Evolutionary conservation across 441 rosid genomes (phyloP).

Genomic region (Erysimum cheiri): DNA sequence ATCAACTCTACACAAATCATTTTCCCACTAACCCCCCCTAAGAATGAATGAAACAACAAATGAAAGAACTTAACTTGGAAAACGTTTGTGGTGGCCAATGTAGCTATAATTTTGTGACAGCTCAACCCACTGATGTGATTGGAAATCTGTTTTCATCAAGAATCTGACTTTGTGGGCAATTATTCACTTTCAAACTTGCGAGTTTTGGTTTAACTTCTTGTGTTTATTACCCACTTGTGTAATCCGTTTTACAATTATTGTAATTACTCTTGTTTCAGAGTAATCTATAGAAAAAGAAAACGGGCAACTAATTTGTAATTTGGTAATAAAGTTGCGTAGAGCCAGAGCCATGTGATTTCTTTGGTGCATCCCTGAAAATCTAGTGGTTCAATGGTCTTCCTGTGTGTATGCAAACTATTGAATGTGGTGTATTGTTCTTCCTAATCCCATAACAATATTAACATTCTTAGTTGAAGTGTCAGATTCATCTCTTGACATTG

Average conservation of each 20-base stretch:
- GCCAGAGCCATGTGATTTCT: background rate
- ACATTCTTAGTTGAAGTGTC: constrained; percentile 22
- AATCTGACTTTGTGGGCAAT: background rate
- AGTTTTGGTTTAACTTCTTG: background rate
- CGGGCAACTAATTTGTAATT: background rate
- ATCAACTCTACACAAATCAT: too few relatives aligned
- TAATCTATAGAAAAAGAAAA: background rate
- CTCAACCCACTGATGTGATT: constrained; percentile 21
- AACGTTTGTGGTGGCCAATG: background rate
- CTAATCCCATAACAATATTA: background rate
- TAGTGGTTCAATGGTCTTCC: background rate
- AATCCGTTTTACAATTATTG: background rate
- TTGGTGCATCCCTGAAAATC: background rate
- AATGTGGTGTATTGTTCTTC: background rate
- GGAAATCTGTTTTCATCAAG: constrained; percentile 2
- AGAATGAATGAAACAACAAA: constrained; percentile 16
- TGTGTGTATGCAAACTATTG: background rate
- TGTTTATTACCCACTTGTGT: constrained; percentile 6
- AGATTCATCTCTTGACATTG: background rate
- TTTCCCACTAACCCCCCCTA: too few relatives aligned
- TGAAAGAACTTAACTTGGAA: background rate
- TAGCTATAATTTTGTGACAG: constrained; percentile 4
- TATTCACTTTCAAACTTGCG: constrained; percentile 7
- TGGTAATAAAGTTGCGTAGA: background rate
- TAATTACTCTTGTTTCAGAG: background rate